These are phyloP conservation scores for Pythium phragmiticola DNA, from an alignment of 352 stramenopile genomes.

Conservation along the genomic window DNA sequence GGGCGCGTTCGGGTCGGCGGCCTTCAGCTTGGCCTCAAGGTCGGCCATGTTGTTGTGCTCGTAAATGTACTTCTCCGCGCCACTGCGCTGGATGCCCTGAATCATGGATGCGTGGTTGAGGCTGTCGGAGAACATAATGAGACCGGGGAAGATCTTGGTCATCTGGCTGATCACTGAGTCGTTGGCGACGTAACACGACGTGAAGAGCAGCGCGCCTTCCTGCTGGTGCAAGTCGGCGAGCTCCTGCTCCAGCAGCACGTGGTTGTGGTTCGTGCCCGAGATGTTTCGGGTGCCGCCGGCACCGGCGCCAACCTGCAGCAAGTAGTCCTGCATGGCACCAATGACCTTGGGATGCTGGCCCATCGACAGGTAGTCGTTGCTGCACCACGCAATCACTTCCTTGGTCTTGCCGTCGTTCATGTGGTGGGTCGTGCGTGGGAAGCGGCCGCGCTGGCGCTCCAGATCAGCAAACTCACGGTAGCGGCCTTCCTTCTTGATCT, in stretches of 20 bases:
- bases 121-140: conserved; percentile 89
- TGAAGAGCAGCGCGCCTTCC: conserved; percentile 84
- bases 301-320: conserved; percentile 78
- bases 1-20: conserved; percentile 63
- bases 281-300: conserved; percentile 90
- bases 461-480: conserved; percentile 88
- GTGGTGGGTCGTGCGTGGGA: conserved; percentile 80
- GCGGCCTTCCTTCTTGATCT: conserved; percentile 83
- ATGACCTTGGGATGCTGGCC: conserved; percentile 88
- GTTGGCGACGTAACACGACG: conserved; percentile 90
- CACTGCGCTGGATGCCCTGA: conserved; percentile 76
- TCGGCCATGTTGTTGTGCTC: conserved; percentile 84
- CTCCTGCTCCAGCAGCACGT: conserved; percentile 84
- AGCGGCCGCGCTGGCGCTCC: conserved; percentile 84
- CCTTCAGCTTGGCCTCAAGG: conserved; percentile 75
- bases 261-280: conserved; percentile 90
- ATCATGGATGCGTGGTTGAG: conserved; percentile 93
- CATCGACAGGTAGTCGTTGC: conserved; percentile 91
- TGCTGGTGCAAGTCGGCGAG: conserved; percentile 87
- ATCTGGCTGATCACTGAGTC: conserved; percentile 87
- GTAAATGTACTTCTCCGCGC: conserved; percentile 83
- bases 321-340: conserved; percentile 76
- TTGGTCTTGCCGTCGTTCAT: conserved; percentile 63
- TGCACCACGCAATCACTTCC: conserved; percentile 89
- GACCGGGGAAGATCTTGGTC: conserved; percentile 88